Evolutionary conservation across 768 basidiomycete genomes (phyloP), one percentile per base, ranked within the genome.

Genomic region (Suillus ampliporus): DNA sequence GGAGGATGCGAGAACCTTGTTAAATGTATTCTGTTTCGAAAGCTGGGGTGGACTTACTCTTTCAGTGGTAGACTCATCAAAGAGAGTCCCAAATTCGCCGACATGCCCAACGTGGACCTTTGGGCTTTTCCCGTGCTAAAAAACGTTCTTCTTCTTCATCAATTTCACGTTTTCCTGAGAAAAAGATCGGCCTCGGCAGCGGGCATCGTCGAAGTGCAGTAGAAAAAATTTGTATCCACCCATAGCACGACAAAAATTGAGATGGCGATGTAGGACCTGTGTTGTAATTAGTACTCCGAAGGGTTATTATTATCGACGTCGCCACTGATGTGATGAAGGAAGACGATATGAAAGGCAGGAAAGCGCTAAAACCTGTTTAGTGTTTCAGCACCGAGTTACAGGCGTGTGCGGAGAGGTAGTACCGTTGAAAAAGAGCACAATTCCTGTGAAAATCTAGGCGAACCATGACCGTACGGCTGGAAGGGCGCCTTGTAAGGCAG

Each of bases 391-490:
- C 62, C 57, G 6, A 60, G 59, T 34, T 64, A 64, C 37, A 53
- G 59, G 62, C 23, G 57, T 47, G n/a, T 46, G 62, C 60, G n/a
- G 66, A 62, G 57, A 51, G 26, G 57, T 69, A 58, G 47, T 63
- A 69, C 83, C 84, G 72, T 89, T 87, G 78, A 89, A 88, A 7
- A 86, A 60, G 4, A 82, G 82, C 64, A 88, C 84, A 58, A 87
- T 77, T 11, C 66, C 78, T 1, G 85, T 86, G 35, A 82, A 75
- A 47, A 79, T 74, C 14, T 87, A 72, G 28, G 87, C 88, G 68
- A 86, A 83, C 83, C 82, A 87, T 48, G 83, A 83, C 26, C 84
- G 74, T 80, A 87, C 28, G 86, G 85, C 69, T 85, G 85, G 70
- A 87, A 85, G n/a, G 87, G 86, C 8, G 84, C 86, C 71, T 84